A percentile compares a stretch with the other conserved stretches of the same genome.
Conservation (phyloP, 1,284 basidiomycete species). For the Ceratobasidium sp. region DNA sequence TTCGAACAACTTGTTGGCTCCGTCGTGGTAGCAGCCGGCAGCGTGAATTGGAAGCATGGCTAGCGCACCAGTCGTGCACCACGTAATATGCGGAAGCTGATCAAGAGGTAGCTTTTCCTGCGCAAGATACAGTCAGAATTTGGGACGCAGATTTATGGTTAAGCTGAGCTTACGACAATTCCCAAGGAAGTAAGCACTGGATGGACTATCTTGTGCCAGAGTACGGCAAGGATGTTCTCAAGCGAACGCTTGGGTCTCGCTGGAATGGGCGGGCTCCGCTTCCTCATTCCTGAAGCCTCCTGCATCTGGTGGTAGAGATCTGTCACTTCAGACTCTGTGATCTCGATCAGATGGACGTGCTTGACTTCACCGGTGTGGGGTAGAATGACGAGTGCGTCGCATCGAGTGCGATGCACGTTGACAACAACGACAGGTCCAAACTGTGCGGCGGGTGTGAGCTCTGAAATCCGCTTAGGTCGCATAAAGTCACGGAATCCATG, state of each 20-base stretch:
- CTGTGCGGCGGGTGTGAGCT: neutral
- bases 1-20: too few relatives aligned
- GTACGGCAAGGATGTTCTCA: too few relatives aligned
- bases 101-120: neutral
- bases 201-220: neutral
- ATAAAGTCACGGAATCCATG: neutral
- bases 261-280: too few relatives aligned
- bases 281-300: too few relatives aligned
- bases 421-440: neutral
- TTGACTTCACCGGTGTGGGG: too few relatives aligned
- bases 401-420: neutral
- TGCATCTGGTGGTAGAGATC: too few relatives aligned
- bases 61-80: constrained; percentile 6
- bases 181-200: neutral
- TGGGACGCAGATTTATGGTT: too few relatives aligned
- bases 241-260: too few relatives aligned
- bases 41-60: neutral
- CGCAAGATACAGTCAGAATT: neutral
- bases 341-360: too few relatives aligned
- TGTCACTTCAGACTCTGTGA: too few relatives aligned
- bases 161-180: neutral
- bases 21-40: too few relatives aligned
- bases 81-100: neutral
- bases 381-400: too few relatives aligned
- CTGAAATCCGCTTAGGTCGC: neutral